phyloP scores from a whole-genome alignment of 2,329 filamentous ascomycete species.

The Rhynchosporium secalis region DNA sequence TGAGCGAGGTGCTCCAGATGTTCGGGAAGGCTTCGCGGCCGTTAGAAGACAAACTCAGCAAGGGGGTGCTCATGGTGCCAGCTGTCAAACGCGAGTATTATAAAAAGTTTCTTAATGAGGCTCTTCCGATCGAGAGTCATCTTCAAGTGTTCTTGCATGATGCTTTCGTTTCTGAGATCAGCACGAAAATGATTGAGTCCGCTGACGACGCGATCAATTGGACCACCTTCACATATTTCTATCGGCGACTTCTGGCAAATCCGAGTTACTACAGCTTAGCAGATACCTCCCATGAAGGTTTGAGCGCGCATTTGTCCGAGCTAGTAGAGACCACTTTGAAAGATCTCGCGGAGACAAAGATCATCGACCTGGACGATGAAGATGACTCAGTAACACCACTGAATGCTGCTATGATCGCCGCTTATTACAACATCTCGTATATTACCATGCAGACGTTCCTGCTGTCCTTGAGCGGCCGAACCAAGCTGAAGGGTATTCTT shows the following conservation, averaged over 20 bases:
- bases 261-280: slow-evolving; percentile 93
- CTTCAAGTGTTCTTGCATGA: slow-evolving; percentile 90
- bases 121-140: slow-evolving; percentile 91
- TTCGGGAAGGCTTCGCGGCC: slow-evolving; percentile 88
- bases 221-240: slow-evolving; percentile 98
- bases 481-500: slow-evolving; percentile 93
- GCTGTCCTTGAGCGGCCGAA: slow-evolving; percentile 81
- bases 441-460: slow-evolving; percentile 99
- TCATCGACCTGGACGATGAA: slow-evolving; percentile 92
- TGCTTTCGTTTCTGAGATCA: slow-evolving; percentile 95
- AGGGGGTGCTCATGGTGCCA: slow-evolving; percentile 95
- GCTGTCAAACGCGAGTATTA: slow-evolving; percentile 96
- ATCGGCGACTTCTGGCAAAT: slow-evolving; percentile 89
- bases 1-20: slow-evolving; percentile 96
- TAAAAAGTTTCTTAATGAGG: slow-evolving; percentile 97
- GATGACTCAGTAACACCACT: slow-evolving; percentile 86
- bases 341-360: slow-evolving; percentile 88
- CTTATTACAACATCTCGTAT: slow-evolving; percentile 99
- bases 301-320: slow-evolving; percentile 94
- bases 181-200: slow-evolving; percentile 91
- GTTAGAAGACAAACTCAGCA: slow-evolving; percentile 74
- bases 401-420: slow-evolving; percentile 96
- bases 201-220: slow-evolving; percentile 97
- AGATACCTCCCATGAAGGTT: slow-evolving; percentile 84
- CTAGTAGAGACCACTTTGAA: slow-evolving; percentile 90